phyloP scores from a whole-genome alignment of 805 yeast species.

The Wickerhamiella cacticola region DNA sequence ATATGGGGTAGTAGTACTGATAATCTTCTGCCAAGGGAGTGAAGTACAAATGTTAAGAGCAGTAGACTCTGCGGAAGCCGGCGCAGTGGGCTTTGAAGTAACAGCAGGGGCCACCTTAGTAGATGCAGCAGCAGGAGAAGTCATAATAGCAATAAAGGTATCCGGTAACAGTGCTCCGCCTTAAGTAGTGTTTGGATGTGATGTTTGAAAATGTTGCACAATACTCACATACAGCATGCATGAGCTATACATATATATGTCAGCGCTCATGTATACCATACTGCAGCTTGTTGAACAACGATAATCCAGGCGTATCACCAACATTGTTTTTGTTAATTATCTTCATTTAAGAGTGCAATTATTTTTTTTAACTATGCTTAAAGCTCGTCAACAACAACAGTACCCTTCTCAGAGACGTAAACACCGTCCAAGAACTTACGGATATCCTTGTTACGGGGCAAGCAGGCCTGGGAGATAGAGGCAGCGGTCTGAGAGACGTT shows the following conservation, averaged over 20 bases:
- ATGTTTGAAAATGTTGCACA: background rate
- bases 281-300: background rate
- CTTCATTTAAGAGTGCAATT: too few species aligned
- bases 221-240: background rate
- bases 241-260: too few species aligned
- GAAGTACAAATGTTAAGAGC: background rate
- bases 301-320: too few species aligned
- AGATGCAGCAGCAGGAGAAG: background rate
- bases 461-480: conserved; percentile 93
- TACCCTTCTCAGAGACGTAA: conserved; percentile 91
- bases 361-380: conserved; percentile 5
- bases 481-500: conserved; percentile 98
- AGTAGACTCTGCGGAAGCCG: background rate
- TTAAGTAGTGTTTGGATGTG: background rate
- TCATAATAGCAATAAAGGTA: background rate
- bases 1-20: conserved; percentile 1
- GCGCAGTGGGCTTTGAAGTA: background rate
- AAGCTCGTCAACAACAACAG: conserved; percentile 10
- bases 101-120: too few species aligned
- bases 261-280: background rate
- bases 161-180: too few species aligned
- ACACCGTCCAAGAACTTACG: conserved; percentile 99
- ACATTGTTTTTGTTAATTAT: too few species aligned
- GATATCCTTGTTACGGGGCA: conserved; percentile 99
- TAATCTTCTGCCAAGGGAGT: background rate